Evolutionary conservation across 2,329 filamentous ascomycete species (phyloP).

Genomic region (Stenocarpella maydis): DNA sequence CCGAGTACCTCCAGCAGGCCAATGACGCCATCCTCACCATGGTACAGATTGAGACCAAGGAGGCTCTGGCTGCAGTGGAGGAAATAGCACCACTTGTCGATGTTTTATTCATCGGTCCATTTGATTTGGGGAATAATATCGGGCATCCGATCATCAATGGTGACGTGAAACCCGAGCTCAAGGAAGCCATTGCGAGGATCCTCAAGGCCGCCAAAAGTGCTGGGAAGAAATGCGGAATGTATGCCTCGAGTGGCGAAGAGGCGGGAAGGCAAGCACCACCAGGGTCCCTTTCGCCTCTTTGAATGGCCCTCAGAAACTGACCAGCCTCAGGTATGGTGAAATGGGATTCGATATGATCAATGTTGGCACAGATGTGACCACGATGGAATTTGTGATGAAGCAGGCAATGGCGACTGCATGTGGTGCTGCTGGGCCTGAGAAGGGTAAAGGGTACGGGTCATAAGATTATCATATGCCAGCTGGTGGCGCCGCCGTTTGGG

Average conservation of each 20-base stretch:
- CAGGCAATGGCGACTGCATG: conserved; percentile 57
- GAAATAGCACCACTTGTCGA: conserved; percentile 71
- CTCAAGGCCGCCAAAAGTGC: conserved; percentile 65
- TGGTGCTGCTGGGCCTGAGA: conserved; percentile 48
- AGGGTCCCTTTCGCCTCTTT: too few species aligned
- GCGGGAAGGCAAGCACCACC: conserved; percentile 48
- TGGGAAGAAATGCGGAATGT: conserved; percentile 73
- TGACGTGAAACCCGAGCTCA: conserved; percentile 65
- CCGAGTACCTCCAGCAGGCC: conserved; percentile 64
- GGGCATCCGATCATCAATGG: conserved; percentile 68
- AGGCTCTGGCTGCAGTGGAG: conserved; percentile 67
- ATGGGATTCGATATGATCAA: conserved; percentile 70
- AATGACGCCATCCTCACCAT: conserved; percentile 68
- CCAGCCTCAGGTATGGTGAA: conserved; percentile 53
- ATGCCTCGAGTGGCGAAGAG: conserved; percentile 63
- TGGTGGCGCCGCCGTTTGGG: background rate
- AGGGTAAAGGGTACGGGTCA: conserved; percentile 53
- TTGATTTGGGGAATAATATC: conserved; percentile 71
- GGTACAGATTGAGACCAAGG: conserved; percentile 73
- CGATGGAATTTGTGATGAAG: conserved; percentile 55
- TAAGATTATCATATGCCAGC: conserved; percentile 29
- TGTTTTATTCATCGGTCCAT: conserved; percentile 71
- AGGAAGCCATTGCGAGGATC: conserved; percentile 65
- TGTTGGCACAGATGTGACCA: conserved; percentile 63
- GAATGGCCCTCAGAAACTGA: background rate